phyloP scores from a whole-genome alignment of 2,329 filamentous ascomycete genomes.

The Fusarium sacchari region DNA sequence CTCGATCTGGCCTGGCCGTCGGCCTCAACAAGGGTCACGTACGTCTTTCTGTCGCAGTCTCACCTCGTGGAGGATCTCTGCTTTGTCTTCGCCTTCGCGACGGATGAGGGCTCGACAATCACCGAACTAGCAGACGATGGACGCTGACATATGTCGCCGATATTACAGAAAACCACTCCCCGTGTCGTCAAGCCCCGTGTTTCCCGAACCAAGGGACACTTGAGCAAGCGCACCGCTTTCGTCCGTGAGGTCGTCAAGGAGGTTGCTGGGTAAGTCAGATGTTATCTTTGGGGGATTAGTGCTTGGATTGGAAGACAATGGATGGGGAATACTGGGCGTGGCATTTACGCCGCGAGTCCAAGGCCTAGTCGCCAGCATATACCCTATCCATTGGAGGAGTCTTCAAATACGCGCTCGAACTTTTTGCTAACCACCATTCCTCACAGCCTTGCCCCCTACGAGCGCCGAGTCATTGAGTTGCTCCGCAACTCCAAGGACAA shows the following conservation, averaged over 20 bases:
- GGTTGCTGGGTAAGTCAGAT: slow-evolving; percentile 82
- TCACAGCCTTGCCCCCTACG: slow-evolving; percentile 84
- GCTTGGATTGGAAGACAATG: background rate
- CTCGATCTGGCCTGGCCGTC: slow-evolving; percentile 68
- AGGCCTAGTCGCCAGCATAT: background rate
- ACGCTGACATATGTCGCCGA: slow-evolving; percentile 62
- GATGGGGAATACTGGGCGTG: background rate
- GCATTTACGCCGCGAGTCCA: background rate
- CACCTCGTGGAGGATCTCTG: slow-evolving; percentile 81
- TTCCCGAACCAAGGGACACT: slow-evolving; percentile 90
- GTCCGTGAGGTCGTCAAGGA: slow-evolving; percentile 98
- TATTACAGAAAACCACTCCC: slow-evolving; percentile 80
- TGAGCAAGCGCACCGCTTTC: slow-evolving; percentile 97
- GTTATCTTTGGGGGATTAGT: background rate
- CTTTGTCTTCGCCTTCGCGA: slow-evolving; percentile 48
- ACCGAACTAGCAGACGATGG: slow-evolving; percentile 65
- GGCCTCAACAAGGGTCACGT: slow-evolving; percentile 73
- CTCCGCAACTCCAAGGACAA: slow-evolving; percentile 99
- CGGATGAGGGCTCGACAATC: slow-evolving; percentile 34
- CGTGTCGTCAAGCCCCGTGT: slow-evolving; percentile 82
- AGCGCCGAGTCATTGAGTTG: slow-evolving; percentile 98
- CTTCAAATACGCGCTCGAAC: background rate
- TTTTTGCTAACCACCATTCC: slow-evolving; percentile 41
- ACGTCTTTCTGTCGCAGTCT: slow-evolving; percentile 65
- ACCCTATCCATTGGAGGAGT: background rate